These are phyloP conservation scores for Monilinia aucupariae DNA, from an alignment of 2,329 filamentous ascomycete species.

Conservation along the genomic window DNA sequence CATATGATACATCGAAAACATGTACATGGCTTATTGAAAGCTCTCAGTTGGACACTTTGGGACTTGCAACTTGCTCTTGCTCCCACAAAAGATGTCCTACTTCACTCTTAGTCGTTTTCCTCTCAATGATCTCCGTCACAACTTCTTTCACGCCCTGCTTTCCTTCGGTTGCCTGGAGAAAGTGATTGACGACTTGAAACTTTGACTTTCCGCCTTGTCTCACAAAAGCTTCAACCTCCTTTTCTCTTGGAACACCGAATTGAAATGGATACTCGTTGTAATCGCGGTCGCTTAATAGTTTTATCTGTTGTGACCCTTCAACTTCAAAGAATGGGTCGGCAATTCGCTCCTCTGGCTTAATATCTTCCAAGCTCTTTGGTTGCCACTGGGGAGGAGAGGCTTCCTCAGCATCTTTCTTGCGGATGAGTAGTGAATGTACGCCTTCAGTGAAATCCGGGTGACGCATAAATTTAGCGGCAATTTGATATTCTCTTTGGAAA, in stretches of 20 bases:
- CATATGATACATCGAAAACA: slow-evolving; percentile 18
- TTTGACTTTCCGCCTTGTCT: slow-evolving; percentile 39
- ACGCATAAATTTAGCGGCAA: slow-evolving; percentile 83
- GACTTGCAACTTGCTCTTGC: slow-evolving; percentile 6
- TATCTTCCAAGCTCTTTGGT: slow-evolving; percentile 65
- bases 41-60: neutral
- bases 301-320: slow-evolving; percentile 44
- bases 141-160: slow-evolving; percentile 67
- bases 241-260: slow-evolving; percentile 66
- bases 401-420: slow-evolving; percentile 42
- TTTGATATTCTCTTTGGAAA: slow-evolving; percentile 79
- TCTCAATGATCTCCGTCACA: slow-evolving; percentile 59
- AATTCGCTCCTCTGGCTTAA: slow-evolving; percentile 51
- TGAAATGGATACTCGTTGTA: slow-evolving; percentile 71
- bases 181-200: slow-evolving; percentile 56
- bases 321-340: slow-evolving; percentile 63
- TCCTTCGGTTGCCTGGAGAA: slow-evolving; percentile 53
- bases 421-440: slow-evolving; percentile 73
- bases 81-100: slow-evolving; percentile 35
- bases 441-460: slow-evolving; percentile 89
- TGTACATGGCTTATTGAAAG: slow-evolving; percentile 11
- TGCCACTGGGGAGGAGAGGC: slow-evolving; percentile 56
- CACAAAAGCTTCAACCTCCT: slow-evolving; percentile 48
- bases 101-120: slow-evolving; percentile 33
- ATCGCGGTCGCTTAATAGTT: slow-evolving; percentile 56